phyloP scores from a whole-genome alignment of 345 rosid species.

The Xanthoceras sorbifolium region DNA sequence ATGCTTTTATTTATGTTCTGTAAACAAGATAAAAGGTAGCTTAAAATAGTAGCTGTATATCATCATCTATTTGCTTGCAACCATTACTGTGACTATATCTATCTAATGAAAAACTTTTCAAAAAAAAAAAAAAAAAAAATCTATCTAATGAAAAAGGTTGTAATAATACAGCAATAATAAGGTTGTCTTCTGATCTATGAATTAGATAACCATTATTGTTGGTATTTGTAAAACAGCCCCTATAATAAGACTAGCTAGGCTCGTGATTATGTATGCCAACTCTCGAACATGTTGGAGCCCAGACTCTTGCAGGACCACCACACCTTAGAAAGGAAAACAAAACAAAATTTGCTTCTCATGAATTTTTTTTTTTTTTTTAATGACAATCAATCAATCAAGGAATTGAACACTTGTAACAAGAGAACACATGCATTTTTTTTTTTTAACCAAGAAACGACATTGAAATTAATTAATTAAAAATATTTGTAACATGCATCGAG shows the following conservation, averaged over 20 bases:
- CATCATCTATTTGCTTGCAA: background rate
- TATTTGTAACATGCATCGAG: conserved; percentile 30
- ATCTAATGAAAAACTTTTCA: no score
- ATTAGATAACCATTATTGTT: background rate
- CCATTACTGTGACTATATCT: no score
- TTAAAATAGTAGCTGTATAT: no score
- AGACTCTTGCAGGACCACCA: conserved; percentile 18
- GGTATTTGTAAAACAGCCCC: background rate
- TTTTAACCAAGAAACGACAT: background rate
- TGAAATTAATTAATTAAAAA: background rate
- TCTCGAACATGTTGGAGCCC: background rate
- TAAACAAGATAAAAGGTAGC: background rate
- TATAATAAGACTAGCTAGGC: conserved; percentile 13
- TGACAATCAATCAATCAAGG: conserved; percentile 12
- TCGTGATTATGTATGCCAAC: conserved; percentile 20
- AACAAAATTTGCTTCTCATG: conserved; percentile 7
- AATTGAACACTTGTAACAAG: conserved; percentile 6
- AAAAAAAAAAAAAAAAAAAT: background rate
- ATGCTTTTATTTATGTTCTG: no score
- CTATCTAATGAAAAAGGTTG: background rate
- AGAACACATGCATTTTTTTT: conserved; percentile 7
- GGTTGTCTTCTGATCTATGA: background rate
- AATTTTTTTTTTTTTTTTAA: background rate
- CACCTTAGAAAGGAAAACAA: background rate
- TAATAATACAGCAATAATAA: background rate